A percentile compares a stretch with the other conserved stretches of the same genome.
Evolutionary conservation across 164 flowering plant genomes (phyloP).

Genomic region (Umbellularia californica): DNA sequence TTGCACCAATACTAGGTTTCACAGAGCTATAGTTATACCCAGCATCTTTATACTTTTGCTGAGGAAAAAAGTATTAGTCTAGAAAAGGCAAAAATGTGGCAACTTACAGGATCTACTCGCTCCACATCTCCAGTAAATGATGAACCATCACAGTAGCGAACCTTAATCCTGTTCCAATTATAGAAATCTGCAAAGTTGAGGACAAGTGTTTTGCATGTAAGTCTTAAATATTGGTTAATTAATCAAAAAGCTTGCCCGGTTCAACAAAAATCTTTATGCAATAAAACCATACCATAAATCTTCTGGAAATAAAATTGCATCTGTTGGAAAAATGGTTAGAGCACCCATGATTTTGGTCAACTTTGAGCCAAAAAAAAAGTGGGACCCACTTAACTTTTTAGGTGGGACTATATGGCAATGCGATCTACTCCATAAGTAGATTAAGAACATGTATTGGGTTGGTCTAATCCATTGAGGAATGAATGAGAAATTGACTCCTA

Average conservation of each 20-base stretch:
- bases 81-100: background rate
- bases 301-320: background rate
- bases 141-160: conserved; percentile 71
- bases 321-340: no score
- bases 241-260: background rate
- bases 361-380: no score
- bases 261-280: background rate
- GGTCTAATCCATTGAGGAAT: no score
- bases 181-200: conserved; percentile 44
- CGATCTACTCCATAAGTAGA: no score
- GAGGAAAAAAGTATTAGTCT: background rate
- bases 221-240: background rate
- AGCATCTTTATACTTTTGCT: background rate
- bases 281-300: background rate
- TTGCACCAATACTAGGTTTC: background rate
- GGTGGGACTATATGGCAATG: no score
- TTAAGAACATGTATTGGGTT: no score
- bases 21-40: background rate
- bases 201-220: background rate
- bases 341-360: no score
- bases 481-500: no score
- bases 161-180: conserved; percentile 64
- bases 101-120: conserved; percentile 16
- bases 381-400: no score
- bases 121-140: conserved; percentile 75